Base-by-base conservation (phyloP, 768 basidiomycete species). In the Leccinum rimulosum region DNA sequence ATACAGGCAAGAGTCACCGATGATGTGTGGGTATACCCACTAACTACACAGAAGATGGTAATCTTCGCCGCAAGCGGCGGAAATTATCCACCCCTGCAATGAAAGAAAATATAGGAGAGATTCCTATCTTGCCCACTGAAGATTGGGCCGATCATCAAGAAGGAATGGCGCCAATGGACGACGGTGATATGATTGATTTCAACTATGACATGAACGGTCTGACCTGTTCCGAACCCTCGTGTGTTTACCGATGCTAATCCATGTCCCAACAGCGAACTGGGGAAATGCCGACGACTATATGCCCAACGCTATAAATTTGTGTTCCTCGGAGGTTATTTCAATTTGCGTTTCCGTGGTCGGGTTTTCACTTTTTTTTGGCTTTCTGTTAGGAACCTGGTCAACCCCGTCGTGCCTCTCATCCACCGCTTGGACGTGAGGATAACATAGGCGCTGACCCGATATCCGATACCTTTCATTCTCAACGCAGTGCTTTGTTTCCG, bases 311-410 rank as follows among this genome's bases (percentile, higher is more conserved):
- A 66, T 54, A 54, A 59, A 74, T 48, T 63, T 74, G 63, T 78
- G 79, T 48, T 82, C 88, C 4, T 90, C 88, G 30, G 88, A 91
- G 78, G 88, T 60, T 86, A 74, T 82, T 50, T 27, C 28, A 10
- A 54, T 55, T 50, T 59, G 7, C 10, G 2, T 27, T 47, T 50
- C n/a, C 11, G n/a, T 52, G 30, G 40, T 49, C 17, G 31, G 30
- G 33, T 27, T 49, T 56, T 74, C 45, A 73, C 50, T 45, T 12
- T 11, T 36, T 60, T n/a, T 45, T 67, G 36, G 64, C 52, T 45
- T 15, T 17, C 38, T 61, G 17, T 54, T 65, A 91, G 91, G 90
- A 92, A 75, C 91, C 91, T 50, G 91, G 89, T 31, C 88, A 90
- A 85, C 89, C 80, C n/a, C 89, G 91, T 63, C 83, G 78, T n/a